A percentile compares a stretch with the other conserved stretches of the same genome.
Conservation (phyloP, 805 yeast species). For the Candida pseudoglaebosa region DNA sequence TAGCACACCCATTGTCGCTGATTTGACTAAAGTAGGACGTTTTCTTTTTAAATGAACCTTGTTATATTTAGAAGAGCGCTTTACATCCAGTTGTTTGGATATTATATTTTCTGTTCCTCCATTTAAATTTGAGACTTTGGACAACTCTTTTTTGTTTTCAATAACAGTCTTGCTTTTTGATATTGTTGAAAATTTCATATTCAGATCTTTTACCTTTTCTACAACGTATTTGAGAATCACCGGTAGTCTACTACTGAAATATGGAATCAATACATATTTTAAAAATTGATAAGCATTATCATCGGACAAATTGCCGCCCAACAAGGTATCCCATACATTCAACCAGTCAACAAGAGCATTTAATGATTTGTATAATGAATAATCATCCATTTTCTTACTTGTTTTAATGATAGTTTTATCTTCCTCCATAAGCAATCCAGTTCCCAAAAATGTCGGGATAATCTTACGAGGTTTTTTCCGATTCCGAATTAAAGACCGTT, state of each 20-base stretch:
- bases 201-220: slow-evolving; percentile 47
- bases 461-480: slow-evolving; percentile 20
- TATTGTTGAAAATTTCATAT: slow-evolving; percentile 23
- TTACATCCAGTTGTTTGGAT: too few relatives aligned
- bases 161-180: not conserved
- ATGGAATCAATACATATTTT: slow-evolving; percentile 51
- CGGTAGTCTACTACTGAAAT: slow-evolving; percentile 48
- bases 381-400: slow-evolving; percentile 20
- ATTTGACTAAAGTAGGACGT: slow-evolving; percentile 10
- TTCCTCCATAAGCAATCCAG: slow-evolving; percentile 22
- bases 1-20: slow-evolving; percentile 14
- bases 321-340: slow-evolving; percentile 49
- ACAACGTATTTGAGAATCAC: slow-evolving; percentile 42
- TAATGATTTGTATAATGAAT: slow-evolving; percentile 21
- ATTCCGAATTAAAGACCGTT: slow-evolving; percentile 18
- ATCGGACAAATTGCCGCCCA: slow-evolving; percentile 25
- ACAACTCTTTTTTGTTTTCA: not conserved
- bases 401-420: slow-evolving; percentile 8
- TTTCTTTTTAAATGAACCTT: slow-evolving; percentile 4
- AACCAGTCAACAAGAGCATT: slow-evolving; percentile 50
- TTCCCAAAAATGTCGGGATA: slow-evolving; percentile 41
- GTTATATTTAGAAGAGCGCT: slow-evolving; percentile 11
- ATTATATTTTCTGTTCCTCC: too few relatives aligned
- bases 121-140: not conserved
- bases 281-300: slow-evolving; percentile 44